Evolutionary conservation across 805 yeast genomes (phyloP), one percentile per base, ranked within the genome.

Genomic region (Candida bentonensis): DNA sequence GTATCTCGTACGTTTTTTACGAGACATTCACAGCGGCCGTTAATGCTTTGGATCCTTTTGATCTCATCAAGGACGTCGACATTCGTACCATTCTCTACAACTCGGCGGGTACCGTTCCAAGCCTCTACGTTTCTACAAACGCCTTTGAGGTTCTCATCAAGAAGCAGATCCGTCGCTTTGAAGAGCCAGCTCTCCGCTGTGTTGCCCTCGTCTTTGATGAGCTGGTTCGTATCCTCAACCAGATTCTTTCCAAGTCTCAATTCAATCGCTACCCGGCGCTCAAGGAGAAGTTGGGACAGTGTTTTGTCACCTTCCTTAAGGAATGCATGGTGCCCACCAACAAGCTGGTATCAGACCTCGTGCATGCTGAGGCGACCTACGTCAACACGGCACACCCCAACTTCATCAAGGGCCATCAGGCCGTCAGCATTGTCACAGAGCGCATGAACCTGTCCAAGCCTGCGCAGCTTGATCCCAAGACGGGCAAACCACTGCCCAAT

Each of bases 321-420:
- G 81, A 76, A 48, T 79, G 84, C 27, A 75, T 85, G 52, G 62
- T 78, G 22, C 97, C 98, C 47, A 87, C 98, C 21, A 88, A 82
- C 62, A 71, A 72, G 40, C 84, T 92, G 56, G 95, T 88, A 39
- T 65, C 72, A 40, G 96, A 92, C 62, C 70, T 92, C 43, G 88
- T 92, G 50, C 68, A 66, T 46, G 69, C 94, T 46, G 98, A 92
- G 64, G 86, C 84, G 57, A 82, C 94, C 11, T 92, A 92, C 64
- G 87, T 92, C 55, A 92, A 92, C 66, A 92, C 97, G 3, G 96
- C 96, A 1, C 98, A 92, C 60, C 96, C 97, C 3, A 97, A 92
- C 61, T 74, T 92, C 56, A 71, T 92, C 56, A 87, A 84, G 63
- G 97, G 98, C 42, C 78, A 92, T 21, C 94, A 85, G 59, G 98